phyloP scores from a whole-genome alignment of 2,329 filamentous ascomycete species.

The Fusarium avenaceum region DNA sequence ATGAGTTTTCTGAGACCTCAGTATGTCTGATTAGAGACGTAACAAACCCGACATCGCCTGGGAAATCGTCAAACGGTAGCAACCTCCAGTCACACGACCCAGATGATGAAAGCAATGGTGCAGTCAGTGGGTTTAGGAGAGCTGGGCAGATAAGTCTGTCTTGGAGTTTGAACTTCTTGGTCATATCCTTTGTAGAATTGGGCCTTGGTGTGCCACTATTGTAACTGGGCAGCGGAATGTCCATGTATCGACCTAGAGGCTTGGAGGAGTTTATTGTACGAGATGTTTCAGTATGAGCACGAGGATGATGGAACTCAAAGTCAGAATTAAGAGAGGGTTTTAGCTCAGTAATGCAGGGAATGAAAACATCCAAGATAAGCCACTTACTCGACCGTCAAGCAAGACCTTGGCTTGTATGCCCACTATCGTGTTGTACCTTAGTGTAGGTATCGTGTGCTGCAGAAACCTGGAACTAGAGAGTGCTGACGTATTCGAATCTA shows the following conservation, averaged over 20 bases:
- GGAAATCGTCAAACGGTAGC: conserved; percentile 29
- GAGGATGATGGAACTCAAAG: background rate
- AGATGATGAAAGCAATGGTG: background rate
- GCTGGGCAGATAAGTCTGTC: background rate
- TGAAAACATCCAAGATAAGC: background rate
- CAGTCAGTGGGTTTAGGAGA: background rate
- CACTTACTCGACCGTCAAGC: background rate
- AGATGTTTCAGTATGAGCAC: background rate
- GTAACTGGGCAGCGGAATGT: background rate
- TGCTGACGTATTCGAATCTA: conserved; percentile 29
- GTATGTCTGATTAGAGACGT: conserved; percentile 47
- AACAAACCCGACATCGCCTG: conserved; percentile 45
- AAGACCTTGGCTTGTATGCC: background rate
- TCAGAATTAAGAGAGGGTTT: background rate
- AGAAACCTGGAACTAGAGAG: conserved; percentile 26
- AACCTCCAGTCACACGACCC: background rate
- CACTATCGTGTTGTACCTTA: background rate
- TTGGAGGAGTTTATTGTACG: background rate
- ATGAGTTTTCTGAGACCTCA: conserved; percentile 14
- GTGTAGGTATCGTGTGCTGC: background rate
- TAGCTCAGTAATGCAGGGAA: background rate
- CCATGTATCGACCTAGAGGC: background rate
- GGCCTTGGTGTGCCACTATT: background rate
- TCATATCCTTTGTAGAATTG: background rate
- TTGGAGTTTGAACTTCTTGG: background rate